Evolutionary conservation across 805 yeast genomes (phyloP).

Genomic region (Myxozyma sirexii): DNA sequence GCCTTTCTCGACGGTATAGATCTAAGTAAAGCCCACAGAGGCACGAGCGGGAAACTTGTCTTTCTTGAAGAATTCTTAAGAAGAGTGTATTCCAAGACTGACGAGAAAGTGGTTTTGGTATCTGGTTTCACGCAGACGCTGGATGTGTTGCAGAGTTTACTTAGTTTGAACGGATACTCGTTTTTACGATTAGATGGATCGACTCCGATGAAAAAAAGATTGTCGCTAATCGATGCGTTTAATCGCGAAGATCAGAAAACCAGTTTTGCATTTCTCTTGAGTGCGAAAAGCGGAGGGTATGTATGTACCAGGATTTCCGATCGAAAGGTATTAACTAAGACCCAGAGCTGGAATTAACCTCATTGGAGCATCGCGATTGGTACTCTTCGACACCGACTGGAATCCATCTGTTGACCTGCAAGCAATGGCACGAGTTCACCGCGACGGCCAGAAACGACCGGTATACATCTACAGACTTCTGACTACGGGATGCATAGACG

Average conservation of each 20-base stretch:
- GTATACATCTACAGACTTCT: slow-evolving; percentile 81
- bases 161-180: slow-evolving; percentile 53
- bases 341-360: slow-evolving; percentile 74
- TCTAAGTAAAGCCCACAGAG: slow-evolving; percentile 6
- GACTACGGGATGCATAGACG: slow-evolving; percentile 90
- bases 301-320: too few species aligned
- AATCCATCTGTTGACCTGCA: slow-evolving; percentile 91
- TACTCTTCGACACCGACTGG: slow-evolving; percentile 94
- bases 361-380: slow-evolving; percentile 83
- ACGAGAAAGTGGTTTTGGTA: slow-evolving; percentile 81
- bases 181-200: slow-evolving; percentile 80
- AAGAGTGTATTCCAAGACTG: slow-evolving; percentile 48
- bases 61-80: slow-evolving; percentile 60
- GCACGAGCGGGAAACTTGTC: slow-evolving; percentile 63
- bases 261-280: slow-evolving; percentile 69
- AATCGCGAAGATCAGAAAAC: slow-evolving; percentile 51
- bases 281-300: slow-evolving; percentile 87
- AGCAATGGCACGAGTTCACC: slow-evolving; percentile 92
- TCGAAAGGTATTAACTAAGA: not conserved
- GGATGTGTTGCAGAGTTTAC: slow-evolving; percentile 66
- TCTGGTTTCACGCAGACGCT: slow-evolving; percentile 88
- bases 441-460: slow-evolving; percentile 86
- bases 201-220: slow-evolving; percentile 69
- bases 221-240: slow-evolving; percentile 66
- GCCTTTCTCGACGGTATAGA: slow-evolving; percentile 15